Conservation (phyloP, 2,329 filamentous ascomycete species). For the Pseudogymnoascus sp. region DNA sequence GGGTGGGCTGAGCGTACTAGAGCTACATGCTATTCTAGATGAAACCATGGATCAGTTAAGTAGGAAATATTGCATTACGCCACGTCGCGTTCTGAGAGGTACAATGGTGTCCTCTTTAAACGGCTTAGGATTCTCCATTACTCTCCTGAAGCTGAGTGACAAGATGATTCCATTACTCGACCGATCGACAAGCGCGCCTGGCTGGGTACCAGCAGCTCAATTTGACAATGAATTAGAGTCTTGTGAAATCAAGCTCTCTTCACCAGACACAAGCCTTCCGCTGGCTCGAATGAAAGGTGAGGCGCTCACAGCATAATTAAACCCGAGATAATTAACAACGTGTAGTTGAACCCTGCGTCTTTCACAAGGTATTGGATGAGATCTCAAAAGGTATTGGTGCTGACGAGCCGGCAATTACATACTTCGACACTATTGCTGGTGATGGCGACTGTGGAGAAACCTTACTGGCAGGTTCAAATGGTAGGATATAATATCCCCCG, state of each 20-base stretch:
- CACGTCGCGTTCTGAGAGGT: constrained; percentile 32
- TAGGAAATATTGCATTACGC: neutral
- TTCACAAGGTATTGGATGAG: too few species aligned
- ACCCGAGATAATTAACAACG: too few species aligned
- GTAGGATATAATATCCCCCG: neutral
- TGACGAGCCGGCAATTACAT: constrained; percentile 28
- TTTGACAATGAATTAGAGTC: too few species aligned
- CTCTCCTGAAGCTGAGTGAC: constrained; percentile 41
- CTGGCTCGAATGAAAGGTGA: too few species aligned
- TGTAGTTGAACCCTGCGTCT: too few species aligned
- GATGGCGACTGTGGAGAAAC: constrained; percentile 30
- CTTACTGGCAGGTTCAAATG: constrained; percentile 21
- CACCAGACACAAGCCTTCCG: too few species aligned
- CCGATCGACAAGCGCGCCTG: constrained; percentile 31
- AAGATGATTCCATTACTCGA: constrained; percentile 18
- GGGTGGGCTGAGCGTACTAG: constrained; percentile 27
- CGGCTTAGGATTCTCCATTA: constrained; percentile 46
- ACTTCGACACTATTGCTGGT: constrained; percentile 31
- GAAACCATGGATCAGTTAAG: constrained; percentile 31
- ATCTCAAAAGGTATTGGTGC: constrained; percentile 22
- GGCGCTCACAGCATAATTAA: too few species aligned
- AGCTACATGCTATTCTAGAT: constrained; percentile 39
- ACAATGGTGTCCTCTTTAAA: constrained; percentile 45
- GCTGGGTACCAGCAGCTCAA: constrained; percentile 25
- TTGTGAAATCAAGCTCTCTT: too few species aligned